Percentiles rank a stretch among this genome's conserved stretches.
Conservation (phyloP, 2,329 filamentous ascomycete genomes). For the Hymenoscyphus albidus region DNA sequence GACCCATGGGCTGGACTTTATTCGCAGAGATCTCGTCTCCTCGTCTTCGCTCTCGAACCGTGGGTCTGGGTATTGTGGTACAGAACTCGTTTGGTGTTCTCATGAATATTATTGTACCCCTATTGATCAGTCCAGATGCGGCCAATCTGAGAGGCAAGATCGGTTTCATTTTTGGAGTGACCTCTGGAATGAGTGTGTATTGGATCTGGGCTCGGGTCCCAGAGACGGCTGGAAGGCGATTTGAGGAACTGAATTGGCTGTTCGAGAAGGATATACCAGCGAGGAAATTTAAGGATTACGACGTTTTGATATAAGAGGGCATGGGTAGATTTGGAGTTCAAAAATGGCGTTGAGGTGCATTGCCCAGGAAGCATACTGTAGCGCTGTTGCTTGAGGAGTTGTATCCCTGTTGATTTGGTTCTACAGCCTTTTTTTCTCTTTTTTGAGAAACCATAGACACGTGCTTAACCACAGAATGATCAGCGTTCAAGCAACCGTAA, state of each 20-base stretch:
- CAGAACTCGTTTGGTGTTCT: conserved; percentile 11
- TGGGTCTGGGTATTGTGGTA: conserved; percentile 12
- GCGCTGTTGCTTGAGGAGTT: background rate
- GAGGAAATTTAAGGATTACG: conserved; percentile 22
- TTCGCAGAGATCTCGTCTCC: conserved; percentile 43
- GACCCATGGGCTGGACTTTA: conserved; percentile 39
- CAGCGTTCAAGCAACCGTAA: background rate
- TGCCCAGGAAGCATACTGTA: background rate
- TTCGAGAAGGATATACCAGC: conserved; percentile 48
- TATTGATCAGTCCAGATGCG: conserved; percentile 36
- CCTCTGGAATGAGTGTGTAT: conserved; percentile 25
- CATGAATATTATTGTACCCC: conserved; percentile 11
- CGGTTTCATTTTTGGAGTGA: conserved; percentile 36
- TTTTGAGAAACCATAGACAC: background rate
- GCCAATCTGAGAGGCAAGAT: conserved; percentile 36
- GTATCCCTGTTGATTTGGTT: conserved; percentile 1
- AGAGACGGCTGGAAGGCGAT: conserved; percentile 73
- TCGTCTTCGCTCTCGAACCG: conserved; percentile 32
- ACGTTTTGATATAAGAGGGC: background rate
- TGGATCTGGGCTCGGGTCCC: conserved; percentile 60
- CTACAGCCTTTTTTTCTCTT: background rate
- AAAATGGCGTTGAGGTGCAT: background rate
- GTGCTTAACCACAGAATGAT: background rate
- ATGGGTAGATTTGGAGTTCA: background rate
- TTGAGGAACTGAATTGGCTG: conserved; percentile 77